Conservation (phyloP, 768 basidiomycete genomes). For the Exsudoporus frostii region DNA sequence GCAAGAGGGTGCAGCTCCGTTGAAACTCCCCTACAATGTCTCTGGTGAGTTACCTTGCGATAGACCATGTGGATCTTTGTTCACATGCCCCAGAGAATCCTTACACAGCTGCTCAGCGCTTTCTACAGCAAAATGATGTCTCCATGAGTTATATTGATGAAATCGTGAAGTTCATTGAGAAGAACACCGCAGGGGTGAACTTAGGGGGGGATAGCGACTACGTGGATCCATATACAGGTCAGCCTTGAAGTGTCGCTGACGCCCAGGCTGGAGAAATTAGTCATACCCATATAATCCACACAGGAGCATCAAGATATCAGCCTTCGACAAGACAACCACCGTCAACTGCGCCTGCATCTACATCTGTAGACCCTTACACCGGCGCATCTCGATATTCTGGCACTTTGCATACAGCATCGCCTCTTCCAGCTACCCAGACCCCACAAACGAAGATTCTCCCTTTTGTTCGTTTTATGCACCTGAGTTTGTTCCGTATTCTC, state of each 20-base stretch:
- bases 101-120: constrained; percentile 83
- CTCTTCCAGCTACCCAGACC: constrained; percentile 31
- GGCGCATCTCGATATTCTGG: constrained; percentile 63
- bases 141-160: constrained; percentile 82
- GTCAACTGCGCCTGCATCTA: constrained; percentile 32
- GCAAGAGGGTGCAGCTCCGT: constrained; percentile 84
- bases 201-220: constrained; percentile 61
- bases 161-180: constrained; percentile 91
- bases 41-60: constrained; percentile 50
- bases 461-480: constrained; percentile 38
- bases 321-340: constrained; percentile 36
- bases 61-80: background rate
- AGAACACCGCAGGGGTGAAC: constrained; percentile 77
- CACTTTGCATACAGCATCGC: constrained; percentile 34
- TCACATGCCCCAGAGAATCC: constrained; percentile 69
- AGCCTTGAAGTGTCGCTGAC: constrained; percentile 1
- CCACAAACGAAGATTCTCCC: constrained; percentile 45
- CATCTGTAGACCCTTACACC: constrained; percentile 67
- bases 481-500: background rate
- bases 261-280: background rate
- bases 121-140: constrained; percentile 80
- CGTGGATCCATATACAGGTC: constrained; percentile 90
- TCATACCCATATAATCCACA: background rate
- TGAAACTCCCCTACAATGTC: constrained; percentile 93
- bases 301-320: constrained; percentile 66